These are phyloP conservation scores for Phytophthora litchii DNA, from an alignment of 352 stramenopile species.

Conservation along the genomic window DNA sequence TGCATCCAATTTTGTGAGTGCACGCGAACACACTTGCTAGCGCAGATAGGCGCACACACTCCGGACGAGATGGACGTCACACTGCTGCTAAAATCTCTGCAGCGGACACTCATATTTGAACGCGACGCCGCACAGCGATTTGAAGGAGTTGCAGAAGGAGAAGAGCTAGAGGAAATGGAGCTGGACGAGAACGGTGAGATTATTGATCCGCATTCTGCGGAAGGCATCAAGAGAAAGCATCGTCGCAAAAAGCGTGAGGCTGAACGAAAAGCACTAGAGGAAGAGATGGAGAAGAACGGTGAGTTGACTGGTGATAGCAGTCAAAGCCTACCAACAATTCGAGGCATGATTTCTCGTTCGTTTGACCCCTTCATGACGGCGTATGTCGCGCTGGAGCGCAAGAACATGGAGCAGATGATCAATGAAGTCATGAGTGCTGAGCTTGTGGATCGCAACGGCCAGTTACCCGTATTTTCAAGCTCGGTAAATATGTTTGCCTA, in stretches of 20 bases:
- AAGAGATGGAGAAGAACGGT: conserved; percentile 68
- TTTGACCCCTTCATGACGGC: conserved; percentile 99
- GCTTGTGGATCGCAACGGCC: conserved; percentile 94
- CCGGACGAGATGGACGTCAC: conserved; percentile 82
- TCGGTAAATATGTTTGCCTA: conserved; percentile 99
- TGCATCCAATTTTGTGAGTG: conserved; percentile 93
- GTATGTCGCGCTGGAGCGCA: conserved; percentile 96
- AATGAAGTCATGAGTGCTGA: conserved; percentile 90
- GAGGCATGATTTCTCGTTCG: conserved; percentile 88
- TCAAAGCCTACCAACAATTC: conserved; percentile 68
- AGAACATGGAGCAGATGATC: conserved; percentile 96
- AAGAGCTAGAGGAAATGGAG: conserved; percentile 63
- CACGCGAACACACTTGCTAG: conserved; percentile 77
- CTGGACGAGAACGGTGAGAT: conserved; percentile 76
- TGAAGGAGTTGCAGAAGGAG: conserved; percentile 52
- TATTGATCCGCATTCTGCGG: conserved; percentile 73
- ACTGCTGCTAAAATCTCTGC: conserved; percentile 68
- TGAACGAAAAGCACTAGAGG: conserved; percentile 66
- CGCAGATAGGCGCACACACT: conserved; percentile 66
- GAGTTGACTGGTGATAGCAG: conserved; percentile 44
- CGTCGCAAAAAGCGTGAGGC: conserved; percentile 75
- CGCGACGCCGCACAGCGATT: conserved; percentile 73
- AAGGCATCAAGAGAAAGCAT: conserved; percentile 80
- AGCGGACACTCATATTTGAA: conserved; percentile 83
- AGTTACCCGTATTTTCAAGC: conserved; percentile 95